A percentile compares a stretch with the other conserved stretches of the same genome.
Evolutionary conservation across 345 rosid species (phyloP).

Genomic region (Gossypium ekmanianum): DNA sequence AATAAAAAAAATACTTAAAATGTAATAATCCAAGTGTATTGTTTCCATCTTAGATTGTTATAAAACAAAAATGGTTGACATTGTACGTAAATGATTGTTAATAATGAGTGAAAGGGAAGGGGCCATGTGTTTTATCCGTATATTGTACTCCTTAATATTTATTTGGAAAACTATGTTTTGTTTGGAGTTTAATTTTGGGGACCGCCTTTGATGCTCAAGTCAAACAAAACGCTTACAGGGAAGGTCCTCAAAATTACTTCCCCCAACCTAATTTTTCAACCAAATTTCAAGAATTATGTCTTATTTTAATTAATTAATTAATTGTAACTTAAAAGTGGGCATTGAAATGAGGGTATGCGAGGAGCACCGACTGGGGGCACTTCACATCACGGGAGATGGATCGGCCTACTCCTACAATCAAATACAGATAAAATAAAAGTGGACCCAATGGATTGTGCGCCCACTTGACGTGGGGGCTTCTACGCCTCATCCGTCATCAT

Average conservation of each 20-base stretch:
- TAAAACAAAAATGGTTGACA: not conserved
- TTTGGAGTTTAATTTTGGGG: too few relatives aligned
- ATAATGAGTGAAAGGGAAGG: not conserved
- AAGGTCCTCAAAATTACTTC: too few relatives aligned
- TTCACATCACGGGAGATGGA: too few relatives aligned
- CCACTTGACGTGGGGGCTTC: constrained; percentile 32
- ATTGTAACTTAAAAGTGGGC: not conserved
- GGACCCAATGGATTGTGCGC: constrained; percentile 26
- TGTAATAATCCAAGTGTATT: too few relatives aligned
- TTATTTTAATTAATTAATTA: too few relatives aligned
- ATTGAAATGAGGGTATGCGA: not conserved
- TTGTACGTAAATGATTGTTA: not conserved
- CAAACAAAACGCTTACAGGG: not conserved
- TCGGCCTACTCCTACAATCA: constrained; percentile 27
- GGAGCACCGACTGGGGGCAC: too few relatives aligned
- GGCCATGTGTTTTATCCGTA: not conserved
- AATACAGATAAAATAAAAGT: not conserved
- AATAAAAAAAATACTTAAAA: too few relatives aligned
- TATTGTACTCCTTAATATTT: not conserved
- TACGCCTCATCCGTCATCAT: constrained; percentile 16
- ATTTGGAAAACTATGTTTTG: not conserved
- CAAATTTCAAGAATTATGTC: too few relatives aligned
- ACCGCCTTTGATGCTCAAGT: too few relatives aligned
- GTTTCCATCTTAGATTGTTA: too few relatives aligned
- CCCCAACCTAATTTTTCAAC: too few relatives aligned